phyloP scores from a whole-genome alignment of 192 early-diverging fungal species.

The Paraglomus brasilianum region DNA sequence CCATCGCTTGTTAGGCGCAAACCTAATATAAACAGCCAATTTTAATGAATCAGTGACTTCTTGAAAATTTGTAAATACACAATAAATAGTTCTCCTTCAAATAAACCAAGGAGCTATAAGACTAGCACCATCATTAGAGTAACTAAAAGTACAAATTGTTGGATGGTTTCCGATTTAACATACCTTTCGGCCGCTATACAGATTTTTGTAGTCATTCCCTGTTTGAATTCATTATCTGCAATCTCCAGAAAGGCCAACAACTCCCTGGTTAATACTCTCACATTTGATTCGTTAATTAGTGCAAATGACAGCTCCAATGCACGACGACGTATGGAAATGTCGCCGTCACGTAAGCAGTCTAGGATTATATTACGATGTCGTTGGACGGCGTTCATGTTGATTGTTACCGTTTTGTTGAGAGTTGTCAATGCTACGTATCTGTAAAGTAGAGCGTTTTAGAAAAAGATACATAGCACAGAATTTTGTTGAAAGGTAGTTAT shows the following conservation, averaged over 20 bases:
- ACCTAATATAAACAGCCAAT: constrained; percentile 40
- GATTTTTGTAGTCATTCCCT: constrained; percentile 88
- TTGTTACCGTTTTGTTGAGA: constrained; percentile 82
- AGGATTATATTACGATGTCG: constrained; percentile 95
- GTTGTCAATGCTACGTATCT: constrained; percentile 99
- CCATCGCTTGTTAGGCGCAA: constrained; percentile 94
- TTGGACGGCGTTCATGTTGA: constrained; percentile 93
- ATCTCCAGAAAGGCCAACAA: constrained; percentile 90
- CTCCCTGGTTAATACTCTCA: constrained; percentile 89
- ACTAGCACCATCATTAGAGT: not conserved
- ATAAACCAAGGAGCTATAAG: not conserved
- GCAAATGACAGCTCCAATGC: constrained; percentile 96
- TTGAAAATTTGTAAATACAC: not conserved
- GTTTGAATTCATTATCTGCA: constrained; percentile 86
- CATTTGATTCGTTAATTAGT: constrained; percentile 90
- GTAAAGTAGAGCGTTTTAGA: constrained; percentile 17
- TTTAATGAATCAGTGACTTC: not conserved
- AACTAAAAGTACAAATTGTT: not conserved
- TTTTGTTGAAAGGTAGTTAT: not conserved
- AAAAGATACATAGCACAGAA: constrained; percentile 19
- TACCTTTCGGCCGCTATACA: constrained; percentile 85
- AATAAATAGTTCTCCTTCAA: not conserved
- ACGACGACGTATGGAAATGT: constrained; percentile 94
- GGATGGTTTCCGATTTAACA: not conserved
- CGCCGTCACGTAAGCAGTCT: constrained; percentile 91